Evolutionary conservation across 441 rosid genomes (phyloP).

Genomic region (Gossypium lobatum): DNA sequence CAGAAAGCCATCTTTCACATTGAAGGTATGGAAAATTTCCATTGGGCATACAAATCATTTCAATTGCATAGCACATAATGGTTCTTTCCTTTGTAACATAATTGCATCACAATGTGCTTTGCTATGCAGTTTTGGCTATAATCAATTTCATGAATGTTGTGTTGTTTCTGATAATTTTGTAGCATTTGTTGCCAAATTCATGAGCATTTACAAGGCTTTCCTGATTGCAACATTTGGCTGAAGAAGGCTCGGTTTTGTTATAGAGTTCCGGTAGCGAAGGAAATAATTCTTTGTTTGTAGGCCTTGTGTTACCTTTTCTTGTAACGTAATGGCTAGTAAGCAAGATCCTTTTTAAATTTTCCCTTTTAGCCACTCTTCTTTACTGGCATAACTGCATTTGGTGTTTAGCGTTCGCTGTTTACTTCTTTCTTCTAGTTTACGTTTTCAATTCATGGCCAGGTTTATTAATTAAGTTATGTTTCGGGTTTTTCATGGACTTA

Average conservation of each 20-base stretch:
- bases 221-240: conserved; percentile 75
- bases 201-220: conserved; percentile 80
- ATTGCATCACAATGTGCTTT: background rate
- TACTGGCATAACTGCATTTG: background rate
- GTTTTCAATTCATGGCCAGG: background rate
- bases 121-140: background rate
- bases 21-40: conserved; percentile 50
- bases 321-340: background rate
- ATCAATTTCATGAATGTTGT: background rate
- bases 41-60: background rate
- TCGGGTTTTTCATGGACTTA: background rate
- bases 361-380: background rate
- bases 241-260: conserved; percentile 11
- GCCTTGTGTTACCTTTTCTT: background rate
- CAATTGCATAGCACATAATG: background rate
- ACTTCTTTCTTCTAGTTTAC: background rate
- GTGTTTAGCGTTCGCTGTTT: background rate
- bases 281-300: background rate
- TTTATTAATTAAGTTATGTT: background rate
- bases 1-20: conserved; percentile 95
- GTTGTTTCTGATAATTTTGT: conserved; percentile 20
- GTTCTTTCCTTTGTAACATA: background rate
- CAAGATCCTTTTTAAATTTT: background rate
- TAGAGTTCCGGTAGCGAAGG: background rate
- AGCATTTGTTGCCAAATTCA: conserved; percentile 89